Evolutionary conservation across 805 yeast species (phyloP).

Genomic region (Pichia gijzeniarum): DNA sequence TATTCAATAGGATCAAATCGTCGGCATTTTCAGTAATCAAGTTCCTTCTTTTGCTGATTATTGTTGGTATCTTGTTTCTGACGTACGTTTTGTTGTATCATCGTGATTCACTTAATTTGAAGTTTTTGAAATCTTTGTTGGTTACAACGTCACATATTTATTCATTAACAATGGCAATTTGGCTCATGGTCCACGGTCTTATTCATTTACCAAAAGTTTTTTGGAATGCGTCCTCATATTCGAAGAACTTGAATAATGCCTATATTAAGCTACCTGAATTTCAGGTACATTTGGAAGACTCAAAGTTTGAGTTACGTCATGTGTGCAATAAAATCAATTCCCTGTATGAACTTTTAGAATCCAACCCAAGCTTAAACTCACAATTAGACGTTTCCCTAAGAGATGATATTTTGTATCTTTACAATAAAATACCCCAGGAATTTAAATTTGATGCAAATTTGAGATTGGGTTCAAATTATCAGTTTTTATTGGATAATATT

Average conservation of each 20-base stretch:
- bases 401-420: slow-evolving; percentile 60
- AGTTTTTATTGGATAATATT: slow-evolving; percentile 1
- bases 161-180: slow-evolving; percentile 64
- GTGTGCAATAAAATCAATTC: slow-evolving; percentile 52
- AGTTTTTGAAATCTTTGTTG: slow-evolving; percentile 55
- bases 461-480: background rate
- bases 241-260: slow-evolving; percentile 23
- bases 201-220: slow-evolving; percentile 53
- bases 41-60: slow-evolving; percentile 54
- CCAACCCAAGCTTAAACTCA: background rate
- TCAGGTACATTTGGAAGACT: slow-evolving; percentile 58
- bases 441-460: slow-evolving; percentile 22
- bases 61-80: slow-evolving; percentile 45
- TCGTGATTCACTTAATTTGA: slow-evolving; percentile 28
- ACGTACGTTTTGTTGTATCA: slow-evolving; percentile 48
- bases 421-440: slow-evolving; percentile 38
- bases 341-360: slow-evolving; percentile 40
- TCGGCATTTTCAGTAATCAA: slow-evolving; percentile 51
- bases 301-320: slow-evolving; percentile 56
- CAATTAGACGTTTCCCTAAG: slow-evolving; percentile 35
- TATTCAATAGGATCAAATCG: slow-evolving; percentile 41
- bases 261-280: slow-evolving; percentile 52
- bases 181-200: slow-evolving; percentile 83
- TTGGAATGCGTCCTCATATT: slow-evolving; percentile 21
- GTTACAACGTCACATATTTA: slow-evolving; percentile 76